These are phyloP conservation scores for Fusarium foetens DNA, from an alignment of 2,329 filamentous ascomycete species.

Conservation along the genomic window DNA sequence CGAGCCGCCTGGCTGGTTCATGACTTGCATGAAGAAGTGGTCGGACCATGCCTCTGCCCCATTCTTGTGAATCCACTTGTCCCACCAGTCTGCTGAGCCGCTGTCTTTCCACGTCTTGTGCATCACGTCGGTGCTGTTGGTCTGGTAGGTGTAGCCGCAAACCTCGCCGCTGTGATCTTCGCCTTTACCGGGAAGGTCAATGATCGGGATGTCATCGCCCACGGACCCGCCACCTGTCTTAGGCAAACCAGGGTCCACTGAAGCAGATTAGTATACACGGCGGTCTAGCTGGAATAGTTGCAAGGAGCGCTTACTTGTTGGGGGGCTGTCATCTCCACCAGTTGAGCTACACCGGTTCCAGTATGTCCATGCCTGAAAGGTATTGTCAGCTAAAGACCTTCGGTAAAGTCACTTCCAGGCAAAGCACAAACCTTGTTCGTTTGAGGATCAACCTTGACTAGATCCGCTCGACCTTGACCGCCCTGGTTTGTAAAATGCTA, in stretches of 20 bases:
- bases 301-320: neutral
- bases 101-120: neutral
- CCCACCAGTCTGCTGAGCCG: neutral
- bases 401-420: rapidly evolving
- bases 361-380: neutral
- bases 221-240: neutral
- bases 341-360: neutral
- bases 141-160: neutral
- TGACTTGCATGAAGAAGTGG: neutral
- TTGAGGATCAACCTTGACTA: neutral
- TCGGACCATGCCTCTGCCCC: neutral
- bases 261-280: neutral
- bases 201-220: neutral
- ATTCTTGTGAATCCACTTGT: neutral
- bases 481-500: neutral
- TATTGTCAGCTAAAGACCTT: neutral
- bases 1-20: neutral
- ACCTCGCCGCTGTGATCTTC: neutral
- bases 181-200: neutral
- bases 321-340: neutral
- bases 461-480: neutral
- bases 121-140: neutral
- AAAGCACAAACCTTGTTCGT: neutral
- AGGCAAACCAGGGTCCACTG: neutral
- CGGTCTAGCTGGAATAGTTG: rapidly evolving